Conservation (phyloP, 768 basidiomycete species). For the Russula virescens region DNA sequence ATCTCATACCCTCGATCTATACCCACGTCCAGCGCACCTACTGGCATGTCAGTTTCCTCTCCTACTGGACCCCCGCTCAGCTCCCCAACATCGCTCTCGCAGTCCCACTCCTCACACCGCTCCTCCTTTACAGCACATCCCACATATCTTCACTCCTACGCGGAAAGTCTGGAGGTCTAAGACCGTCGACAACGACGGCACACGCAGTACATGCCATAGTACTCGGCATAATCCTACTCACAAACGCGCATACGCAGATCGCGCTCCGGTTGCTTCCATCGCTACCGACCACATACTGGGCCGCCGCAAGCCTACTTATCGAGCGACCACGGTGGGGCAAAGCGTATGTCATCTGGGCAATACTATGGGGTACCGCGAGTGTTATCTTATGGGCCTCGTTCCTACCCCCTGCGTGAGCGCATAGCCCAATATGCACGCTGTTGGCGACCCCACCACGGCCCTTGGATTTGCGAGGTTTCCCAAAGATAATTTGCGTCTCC, state of each 20-base stretch:
- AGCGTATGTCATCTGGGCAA: constrained; percentile 72
- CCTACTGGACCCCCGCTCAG: constrained; percentile 80
- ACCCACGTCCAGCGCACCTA: constrained; percentile 75
- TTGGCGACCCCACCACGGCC: too few relatives aligned
- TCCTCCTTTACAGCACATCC: constrained; percentile 37
- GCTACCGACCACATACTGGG: constrained; percentile 84
- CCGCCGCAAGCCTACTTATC: constrained; percentile 60
- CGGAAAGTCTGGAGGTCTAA: neutral
- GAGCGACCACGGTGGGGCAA: constrained; percentile 44
- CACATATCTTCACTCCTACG: neutral
- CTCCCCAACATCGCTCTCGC: constrained; percentile 85
- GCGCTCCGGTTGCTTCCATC: constrained; percentile 56
- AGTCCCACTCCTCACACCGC: constrained; percentile 55
- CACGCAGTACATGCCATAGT: constrained; percentile 9
- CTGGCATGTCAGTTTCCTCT: constrained; percentile 80
- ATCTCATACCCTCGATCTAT: constrained; percentile 65
- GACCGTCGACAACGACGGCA: neutral
- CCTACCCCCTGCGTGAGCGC: constrained; percentile 79
- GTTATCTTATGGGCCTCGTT: constrained; percentile 78
- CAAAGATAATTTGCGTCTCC: too few relatives aligned
- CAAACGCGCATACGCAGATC: constrained; percentile 28
- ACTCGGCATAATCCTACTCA: constrained; percentile 31
- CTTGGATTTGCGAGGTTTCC: too few relatives aligned
- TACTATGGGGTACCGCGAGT: constrained; percentile 68
- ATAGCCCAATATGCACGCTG: neutral